Conservation (phyloP, 345 rosid species). For the Gossypium thurberi region DNA sequence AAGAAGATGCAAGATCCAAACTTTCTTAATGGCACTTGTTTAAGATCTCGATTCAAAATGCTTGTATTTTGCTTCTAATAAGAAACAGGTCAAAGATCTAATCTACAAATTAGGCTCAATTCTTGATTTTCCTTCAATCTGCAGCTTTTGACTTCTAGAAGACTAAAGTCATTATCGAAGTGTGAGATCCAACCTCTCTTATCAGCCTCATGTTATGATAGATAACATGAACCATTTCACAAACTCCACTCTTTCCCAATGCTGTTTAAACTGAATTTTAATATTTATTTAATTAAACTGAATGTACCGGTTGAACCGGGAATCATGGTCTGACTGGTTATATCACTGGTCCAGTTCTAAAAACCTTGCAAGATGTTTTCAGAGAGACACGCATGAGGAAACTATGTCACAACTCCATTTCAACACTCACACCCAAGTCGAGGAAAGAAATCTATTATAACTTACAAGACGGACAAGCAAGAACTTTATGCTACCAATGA, state of each 20-base stretch:
- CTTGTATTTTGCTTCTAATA: not conserved
- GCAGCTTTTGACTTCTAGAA: not conserved
- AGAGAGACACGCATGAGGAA: not conserved
- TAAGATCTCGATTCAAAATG: not conserved
- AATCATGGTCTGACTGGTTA: too few species aligned
- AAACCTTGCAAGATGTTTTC: too few species aligned
- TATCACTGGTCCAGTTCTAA: too few species aligned
- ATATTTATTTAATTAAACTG: too few species aligned
- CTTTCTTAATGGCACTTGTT: not conserved
- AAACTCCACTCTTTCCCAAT: not conserved
- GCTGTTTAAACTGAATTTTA: too few species aligned
- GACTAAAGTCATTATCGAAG: not conserved
- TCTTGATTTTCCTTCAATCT: not conserved
- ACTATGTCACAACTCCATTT: not conserved
- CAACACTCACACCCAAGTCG: too few species aligned
- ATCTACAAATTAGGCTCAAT: not conserved
- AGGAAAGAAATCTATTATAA: not conserved
- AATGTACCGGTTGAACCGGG: too few species aligned
- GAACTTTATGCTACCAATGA: not conserved
- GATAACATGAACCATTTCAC: not conserved
- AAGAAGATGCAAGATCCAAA: not conserved
- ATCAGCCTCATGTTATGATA: not conserved
- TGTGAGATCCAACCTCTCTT: not conserved
- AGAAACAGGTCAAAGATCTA: not conserved
- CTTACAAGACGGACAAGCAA: not conserved